Evolutionary conservation across 2,329 filamentous ascomycete species (phyloP).

Genomic region (Fusarium pseudograminearum): DNA sequence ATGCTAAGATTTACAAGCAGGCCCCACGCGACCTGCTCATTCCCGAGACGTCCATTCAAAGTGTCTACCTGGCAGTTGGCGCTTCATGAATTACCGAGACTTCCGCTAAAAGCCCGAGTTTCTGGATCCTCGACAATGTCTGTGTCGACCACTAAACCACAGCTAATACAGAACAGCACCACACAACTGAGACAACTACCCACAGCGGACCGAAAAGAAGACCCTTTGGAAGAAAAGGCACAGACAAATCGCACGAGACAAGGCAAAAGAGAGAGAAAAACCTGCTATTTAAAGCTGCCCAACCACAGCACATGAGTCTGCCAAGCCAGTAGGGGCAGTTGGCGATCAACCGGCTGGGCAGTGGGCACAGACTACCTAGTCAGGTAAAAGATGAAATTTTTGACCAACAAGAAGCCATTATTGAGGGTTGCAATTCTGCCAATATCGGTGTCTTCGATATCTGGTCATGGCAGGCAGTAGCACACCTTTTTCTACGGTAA

Average conservation of each 20-base stretch:
- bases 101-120: background rate
- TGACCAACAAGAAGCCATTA: slow-evolving; percentile 18
- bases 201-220: background rate
- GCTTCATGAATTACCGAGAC: slow-evolving; percentile 4
- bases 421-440: slow-evolving; percentile 11
- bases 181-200: background rate
- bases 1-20: slow-evolving; percentile 10
- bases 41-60: background rate
- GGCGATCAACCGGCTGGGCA: slow-evolving; percentile 21
- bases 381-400: slow-evolving; percentile 14
- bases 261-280: background rate
- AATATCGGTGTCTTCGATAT: background rate
- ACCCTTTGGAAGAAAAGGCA: background rate
- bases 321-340: slow-evolving; percentile 9
- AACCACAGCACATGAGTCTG: slow-evolving; percentile 18
- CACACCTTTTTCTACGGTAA: slow-evolving; percentile 1
- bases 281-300: slow-evolving; percentile 24
- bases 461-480: background rate
- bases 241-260: slow-evolving; percentile 28
- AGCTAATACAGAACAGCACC: background rate
- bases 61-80: slow-evolving; percentile 4
- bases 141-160: background rate
- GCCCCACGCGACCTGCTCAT: background rate
- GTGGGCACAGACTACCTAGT: slow-evolving; percentile 9
- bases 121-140: background rate